Evolutionary conservation across 2,329 filamentous ascomycete species (phyloP).

Genomic region (Gaeumannomyces sp.): DNA sequence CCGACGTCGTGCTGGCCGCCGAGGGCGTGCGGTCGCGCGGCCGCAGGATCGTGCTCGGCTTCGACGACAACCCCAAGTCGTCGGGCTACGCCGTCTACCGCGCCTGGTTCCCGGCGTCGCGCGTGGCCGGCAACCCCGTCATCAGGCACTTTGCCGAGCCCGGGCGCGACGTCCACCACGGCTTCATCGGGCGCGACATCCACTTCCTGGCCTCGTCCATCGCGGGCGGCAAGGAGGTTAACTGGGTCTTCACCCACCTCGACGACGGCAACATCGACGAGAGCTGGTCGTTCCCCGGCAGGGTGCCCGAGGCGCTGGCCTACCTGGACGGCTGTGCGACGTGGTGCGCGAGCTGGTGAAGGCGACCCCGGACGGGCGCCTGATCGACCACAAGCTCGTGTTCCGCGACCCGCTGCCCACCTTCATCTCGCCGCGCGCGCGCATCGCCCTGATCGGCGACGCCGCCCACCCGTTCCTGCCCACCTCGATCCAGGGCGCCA

Average conservation of each 20-base stretch:
- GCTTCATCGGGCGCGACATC: conserved; percentile 45
- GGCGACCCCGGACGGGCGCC: conserved; percentile 20
- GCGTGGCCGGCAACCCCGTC: conserved; percentile 38
- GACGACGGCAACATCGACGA: conserved; percentile 41
- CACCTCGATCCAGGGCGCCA: conserved; percentile 32
- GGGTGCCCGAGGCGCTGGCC: conserved; percentile 35
- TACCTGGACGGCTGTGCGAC: conserved; percentile 34
- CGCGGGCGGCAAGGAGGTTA: conserved; percentile 44
- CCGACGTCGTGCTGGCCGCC: conserved; percentile 39
- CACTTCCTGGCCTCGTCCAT: conserved; percentile 47
- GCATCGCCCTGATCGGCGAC: conserved; percentile 32
- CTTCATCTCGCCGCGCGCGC: conserved; percentile 26
- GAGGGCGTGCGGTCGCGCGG: conserved; percentile 42
- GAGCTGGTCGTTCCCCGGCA: conserved; percentile 38
- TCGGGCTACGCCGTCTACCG: conserved; percentile 40
- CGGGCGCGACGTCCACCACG: conserved; percentile 42
- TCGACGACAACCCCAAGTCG: conserved; percentile 34
- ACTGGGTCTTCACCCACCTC: conserved; percentile 45
- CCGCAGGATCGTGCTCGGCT: conserved; percentile 38
- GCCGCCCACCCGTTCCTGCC: conserved; percentile 34
- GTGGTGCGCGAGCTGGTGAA: conserved; percentile 34
- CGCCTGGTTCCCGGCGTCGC: conserved; percentile 37
- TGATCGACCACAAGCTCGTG: conserved; percentile 31
- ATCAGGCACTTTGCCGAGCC: conserved; percentile 37
- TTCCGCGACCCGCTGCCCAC: conserved; percentile 23